phyloP scores from a whole-genome alignment of 805 yeast genomes.

The Candida quercuum region DNA sequence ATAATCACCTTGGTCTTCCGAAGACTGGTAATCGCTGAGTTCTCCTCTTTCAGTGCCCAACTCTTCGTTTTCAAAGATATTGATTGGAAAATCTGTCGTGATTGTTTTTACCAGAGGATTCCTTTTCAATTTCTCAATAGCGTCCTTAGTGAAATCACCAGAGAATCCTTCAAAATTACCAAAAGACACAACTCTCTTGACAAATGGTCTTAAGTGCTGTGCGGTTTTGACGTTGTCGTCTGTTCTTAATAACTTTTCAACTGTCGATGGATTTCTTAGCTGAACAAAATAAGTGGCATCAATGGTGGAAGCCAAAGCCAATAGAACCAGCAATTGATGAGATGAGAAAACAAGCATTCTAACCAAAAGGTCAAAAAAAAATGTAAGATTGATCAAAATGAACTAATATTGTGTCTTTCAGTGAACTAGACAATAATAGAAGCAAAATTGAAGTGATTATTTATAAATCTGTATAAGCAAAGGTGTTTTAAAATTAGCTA shows the following conservation, averaged over 20 bases:
- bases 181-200: slow-evolving; percentile 52
- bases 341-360: no score
- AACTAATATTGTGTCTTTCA: no score
- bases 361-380: no score
- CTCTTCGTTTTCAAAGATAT: slow-evolving; percentile 41
- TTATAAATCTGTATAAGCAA: no score
- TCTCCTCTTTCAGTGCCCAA: no score
- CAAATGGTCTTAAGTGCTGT: slow-evolving; percentile 39
- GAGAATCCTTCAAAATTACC: slow-evolving; percentile 70
- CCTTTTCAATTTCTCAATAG: slow-evolving; percentile 39
- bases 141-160: slow-evolving; percentile 49
- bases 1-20: no score
- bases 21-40: no score
- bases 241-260: slow-evolving; percentile 12
- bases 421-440: no score
- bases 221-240: slow-evolving; percentile 23
- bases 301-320: background rate
- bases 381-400: no score
- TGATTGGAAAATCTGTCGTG: slow-evolving; percentile 58
- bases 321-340: background rate
- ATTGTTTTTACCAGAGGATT: slow-evolving; percentile 66
- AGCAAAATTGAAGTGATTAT: no score
- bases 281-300: slow-evolving; percentile 21
- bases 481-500: no score
- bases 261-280: slow-evolving; percentile 19